Percentiles rank a stretch among this genome's conserved stretches.
These are phyloP conservation scores for Dioscorea zingiberensis DNA, from an alignment of 106 monocot genomes.

Conservation along the genomic window DNA sequence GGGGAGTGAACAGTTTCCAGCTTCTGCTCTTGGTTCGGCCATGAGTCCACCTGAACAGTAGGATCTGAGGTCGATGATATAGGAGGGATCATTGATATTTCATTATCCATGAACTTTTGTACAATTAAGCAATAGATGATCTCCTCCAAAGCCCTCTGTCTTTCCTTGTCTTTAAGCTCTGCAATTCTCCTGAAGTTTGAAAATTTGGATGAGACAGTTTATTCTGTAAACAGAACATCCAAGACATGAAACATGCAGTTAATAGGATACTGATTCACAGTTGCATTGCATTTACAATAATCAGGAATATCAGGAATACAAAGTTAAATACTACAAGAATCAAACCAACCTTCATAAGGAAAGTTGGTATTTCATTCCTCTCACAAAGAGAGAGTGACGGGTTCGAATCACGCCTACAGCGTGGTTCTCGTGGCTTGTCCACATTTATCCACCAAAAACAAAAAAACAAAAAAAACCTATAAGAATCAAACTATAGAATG, in stretches of 20 bases:
- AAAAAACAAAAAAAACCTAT: too few relatives aligned
- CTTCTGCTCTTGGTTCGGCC: slow-evolving; percentile 76
- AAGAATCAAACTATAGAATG: too few relatives aligned
- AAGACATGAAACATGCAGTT: not conserved
- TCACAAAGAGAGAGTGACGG: too few relatives aligned
- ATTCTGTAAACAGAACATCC: not conserved
- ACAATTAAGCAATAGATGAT: slow-evolving; percentile 83
- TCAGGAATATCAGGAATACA: not conserved
- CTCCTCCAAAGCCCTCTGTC: slow-evolving; percentile 68
- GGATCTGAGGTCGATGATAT: slow-evolving; percentile 37
- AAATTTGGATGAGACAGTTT: not conserved
- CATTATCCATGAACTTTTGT: slow-evolving; percentile 81
- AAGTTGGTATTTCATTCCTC: too few relatives aligned
- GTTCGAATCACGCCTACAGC: too few relatives aligned
- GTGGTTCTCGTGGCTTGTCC: too few relatives aligned
- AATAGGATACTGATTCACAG: not conserved
- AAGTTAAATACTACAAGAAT: too few relatives aligned
- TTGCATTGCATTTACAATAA: not conserved
- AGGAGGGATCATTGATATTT: slow-evolving; percentile 64
- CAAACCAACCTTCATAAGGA: too few relatives aligned
- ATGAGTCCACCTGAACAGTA: slow-evolving; percentile 38
- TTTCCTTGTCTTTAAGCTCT: slow-evolving; percentile 85
- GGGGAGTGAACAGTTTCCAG: slow-evolving; percentile 70
- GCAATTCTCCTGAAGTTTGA: slow-evolving; percentile 72
- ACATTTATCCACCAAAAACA: too few relatives aligned